Percentiles rank a stretch among this genome's conserved stretches.
Conservation (phyloP, 805 yeast genomes). For the Sugiyamaella mastotermitis region DNA sequence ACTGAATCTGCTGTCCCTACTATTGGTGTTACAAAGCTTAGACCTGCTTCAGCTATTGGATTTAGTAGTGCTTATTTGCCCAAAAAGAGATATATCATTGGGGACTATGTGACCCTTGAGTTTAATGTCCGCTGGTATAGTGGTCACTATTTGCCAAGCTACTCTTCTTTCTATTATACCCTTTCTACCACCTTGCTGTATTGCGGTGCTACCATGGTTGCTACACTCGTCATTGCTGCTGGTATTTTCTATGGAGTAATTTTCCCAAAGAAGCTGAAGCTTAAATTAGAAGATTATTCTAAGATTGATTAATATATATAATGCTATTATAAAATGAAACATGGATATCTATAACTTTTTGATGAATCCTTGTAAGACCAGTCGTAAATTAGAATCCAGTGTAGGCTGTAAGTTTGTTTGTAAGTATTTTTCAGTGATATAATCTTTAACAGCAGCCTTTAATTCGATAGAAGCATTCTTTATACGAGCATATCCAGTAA, state of each 20-base stretch:
- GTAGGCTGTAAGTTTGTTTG: slow-evolving; percentile 2
- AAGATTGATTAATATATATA: slow-evolving; percentile 10
- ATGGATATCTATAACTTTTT: slow-evolving; percentile 2
- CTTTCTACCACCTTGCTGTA: slow-evolving; percentile 10
- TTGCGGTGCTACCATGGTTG: slow-evolving; percentile 18
- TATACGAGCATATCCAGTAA: slow-evolving; percentile 63
- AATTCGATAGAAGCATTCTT: slow-evolving; percentile 15
- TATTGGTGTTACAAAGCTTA: neutral
- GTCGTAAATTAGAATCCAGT: slow-evolving; percentile 7
- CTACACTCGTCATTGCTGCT: slow-evolving; percentile 15
- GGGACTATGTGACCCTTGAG: slow-evolving; percentile 51
- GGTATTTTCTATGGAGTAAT: slow-evolving; percentile 19
- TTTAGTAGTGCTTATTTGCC: slow-evolving; percentile 59
- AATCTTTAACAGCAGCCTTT: slow-evolving; percentile 22
- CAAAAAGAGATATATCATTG: slow-evolving; percentile 53
- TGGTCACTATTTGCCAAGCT: slow-evolving; percentile 12
- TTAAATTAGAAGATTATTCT: slow-evolving; percentile 5
- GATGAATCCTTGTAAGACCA: slow-evolving; percentile 6
- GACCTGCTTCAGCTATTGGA: slow-evolving; percentile 50
- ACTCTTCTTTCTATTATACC: slow-evolving; percentile 13
- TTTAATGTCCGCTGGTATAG: slow-evolving; percentile 54
- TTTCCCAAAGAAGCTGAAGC: slow-evolving; percentile 18
- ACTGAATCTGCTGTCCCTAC: too few relatives aligned
- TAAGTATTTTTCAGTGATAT: slow-evolving; percentile 18
- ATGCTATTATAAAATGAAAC: neutral